phyloP scores from a whole-genome alignment of 768 basidiomycete species.

The Paxillus involutus region DNA sequence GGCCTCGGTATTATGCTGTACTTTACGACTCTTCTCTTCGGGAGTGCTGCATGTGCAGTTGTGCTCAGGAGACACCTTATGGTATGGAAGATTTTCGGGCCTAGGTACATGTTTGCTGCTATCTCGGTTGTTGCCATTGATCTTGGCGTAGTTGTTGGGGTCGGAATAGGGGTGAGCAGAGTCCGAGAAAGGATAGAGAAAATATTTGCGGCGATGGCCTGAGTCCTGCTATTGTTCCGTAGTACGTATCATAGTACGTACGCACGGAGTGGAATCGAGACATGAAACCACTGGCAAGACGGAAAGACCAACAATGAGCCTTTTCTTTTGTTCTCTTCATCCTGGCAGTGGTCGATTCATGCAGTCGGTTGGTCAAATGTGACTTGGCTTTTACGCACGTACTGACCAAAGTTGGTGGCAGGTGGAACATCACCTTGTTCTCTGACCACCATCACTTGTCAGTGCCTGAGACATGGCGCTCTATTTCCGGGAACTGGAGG shows the following conservation, averaged over 20 bases:
- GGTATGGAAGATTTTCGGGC: slow-evolving; percentile 99
- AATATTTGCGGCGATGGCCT: slow-evolving; percentile 17
- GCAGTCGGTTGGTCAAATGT: too few relatives aligned
- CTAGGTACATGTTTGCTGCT: slow-evolving; percentile 84
- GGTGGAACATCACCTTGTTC: slow-evolving; percentile 2
- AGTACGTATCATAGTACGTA: background rate
- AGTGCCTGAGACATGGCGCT: background rate
- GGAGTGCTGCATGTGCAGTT: slow-evolving; percentile 71
- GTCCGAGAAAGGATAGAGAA: slow-evolving; percentile 20
- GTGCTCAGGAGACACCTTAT: slow-evolving; percentile 83
- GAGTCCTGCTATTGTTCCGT: background rate
- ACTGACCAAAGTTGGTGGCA: background rate
- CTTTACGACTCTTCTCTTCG: slow-evolving; percentile 61
- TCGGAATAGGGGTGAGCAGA: slow-evolving; percentile 21
- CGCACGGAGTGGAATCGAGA: background rate
- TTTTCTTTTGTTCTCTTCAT: background rate
- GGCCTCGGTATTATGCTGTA: slow-evolving; percentile 70
- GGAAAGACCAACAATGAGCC: background rate
- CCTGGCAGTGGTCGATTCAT: too few relatives aligned
- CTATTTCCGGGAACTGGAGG: background rate
- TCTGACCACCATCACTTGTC: background rate
- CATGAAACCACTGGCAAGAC: background rate
- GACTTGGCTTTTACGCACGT: background rate
- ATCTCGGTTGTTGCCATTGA: slow-evolving; percentile 70
- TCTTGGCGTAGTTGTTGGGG: slow-evolving; percentile 39